Evolutionary conservation across 352 stramenopile species (phyloP), one percentile per base, ranked within the genome.

Genomic region (Globisporangium carolinianum): DNA sequence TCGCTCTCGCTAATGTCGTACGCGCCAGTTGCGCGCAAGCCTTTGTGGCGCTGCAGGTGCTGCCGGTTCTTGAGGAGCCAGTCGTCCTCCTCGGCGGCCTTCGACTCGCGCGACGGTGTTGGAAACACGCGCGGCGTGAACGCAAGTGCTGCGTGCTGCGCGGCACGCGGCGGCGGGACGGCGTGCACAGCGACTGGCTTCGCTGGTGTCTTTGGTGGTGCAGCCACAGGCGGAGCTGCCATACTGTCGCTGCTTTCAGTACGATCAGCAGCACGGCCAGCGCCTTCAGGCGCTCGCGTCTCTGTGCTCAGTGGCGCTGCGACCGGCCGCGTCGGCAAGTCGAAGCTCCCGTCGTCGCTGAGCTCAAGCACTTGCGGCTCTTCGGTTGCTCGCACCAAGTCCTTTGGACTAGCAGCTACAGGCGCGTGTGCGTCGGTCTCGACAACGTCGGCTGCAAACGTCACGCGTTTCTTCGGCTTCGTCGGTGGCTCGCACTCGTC

Each of bases 1-100:
- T 94, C 83, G 24, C 64, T 89, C 71, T 94, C 83, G 57, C 81
- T 94, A 67, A 94, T 94, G 53, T 94, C 83, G 56, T 89, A 89
- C 12, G 71, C 59, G 6, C 64, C 63, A 3, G 70, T 60, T 6
- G 68, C 68, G 4, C 75, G 71, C 11, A 91, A 65, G 5, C 76
- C 76, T 50, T 87, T 73, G 68, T 94, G 83, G 39, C 78, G 79
- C 14, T 82, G 84, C 14, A 94, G 63, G 43, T 94, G 76, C 12
- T 87, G 86, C 4, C 81, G 77, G 52, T 94, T 91, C 62, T 94
- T 94, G 12, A 94, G 42, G 38, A 94, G 61, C 83, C 83, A 94
- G 54, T 89, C 73, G 61, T 94, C 81, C 47, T 94, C 83, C 38
- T 94, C 83, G 3, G 71, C 79, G 38, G 81, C 83, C 48, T 86